Base-by-base conservation (phyloP, 2,329 filamentous ascomycete genomes). In the Colletotrichum sidae region DNA sequence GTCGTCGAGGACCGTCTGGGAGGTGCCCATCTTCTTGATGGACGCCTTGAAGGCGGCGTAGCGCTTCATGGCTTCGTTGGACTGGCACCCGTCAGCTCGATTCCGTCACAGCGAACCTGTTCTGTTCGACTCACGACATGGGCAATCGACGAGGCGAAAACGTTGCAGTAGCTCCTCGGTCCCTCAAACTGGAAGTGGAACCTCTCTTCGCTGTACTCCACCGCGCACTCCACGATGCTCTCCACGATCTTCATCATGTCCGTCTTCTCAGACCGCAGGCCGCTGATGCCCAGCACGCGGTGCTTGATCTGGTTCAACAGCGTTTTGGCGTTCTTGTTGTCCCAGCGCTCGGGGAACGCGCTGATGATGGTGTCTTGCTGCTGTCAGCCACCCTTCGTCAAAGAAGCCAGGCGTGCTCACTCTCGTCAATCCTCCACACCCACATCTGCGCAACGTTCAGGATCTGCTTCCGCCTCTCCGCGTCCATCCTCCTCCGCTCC, bases 381-480 rank as follows among this genome's bases (percentile, higher is more conserved):
- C 2, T 11, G 17, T 47, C 35, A 47, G 55, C 50, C 47, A 53
- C 15, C 25, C 12, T 9, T 45, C 25, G 25, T 13, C 8, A 12
- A 17, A 35, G 33, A 11, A 9, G 11, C 6, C 11, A 11, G 10
- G 5, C 6, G 25, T 11, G 53, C 67, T 45, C 47, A 68, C 67
- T 57, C 54, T 69, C 67, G 13, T 69, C 67, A 44, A 69, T 68
- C 51, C 52, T 55, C 67, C 67, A 69, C 10, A 69, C 49, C 67
- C 67, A 68, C 62, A 71, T 68, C 50, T 75, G 72, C 42, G 70
- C 58, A 56, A 70, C 67, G 61, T 68, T 75, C 46, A 71, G 60
- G 12, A 65, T 67, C 53, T 78, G 76, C 67, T 69, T 77, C 56
- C 70, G 57, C 62, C 50, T 54, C 45, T 75, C 73, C 33, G 76